phyloP scores from a whole-genome alignment of 345 rosid species.

The Moricandia arvensis region DNA sequence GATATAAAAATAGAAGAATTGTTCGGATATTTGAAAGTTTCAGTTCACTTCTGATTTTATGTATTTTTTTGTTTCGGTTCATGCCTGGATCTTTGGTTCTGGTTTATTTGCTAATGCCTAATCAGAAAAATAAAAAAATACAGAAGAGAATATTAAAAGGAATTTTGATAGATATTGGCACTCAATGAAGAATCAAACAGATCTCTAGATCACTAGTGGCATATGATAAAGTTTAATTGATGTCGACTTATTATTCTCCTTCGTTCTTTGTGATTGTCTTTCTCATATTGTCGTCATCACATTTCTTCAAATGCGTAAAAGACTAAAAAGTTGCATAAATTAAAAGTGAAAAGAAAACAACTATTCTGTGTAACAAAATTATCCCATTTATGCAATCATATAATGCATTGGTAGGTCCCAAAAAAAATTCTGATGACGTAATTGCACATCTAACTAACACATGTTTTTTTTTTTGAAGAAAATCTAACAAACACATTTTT shows the following conservation, averaged over 20 bases:
- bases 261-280: slow-evolving; percentile 35
- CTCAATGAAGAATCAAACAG: neutral
- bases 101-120: no score
- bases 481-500: no score
- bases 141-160: no score
- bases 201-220: slow-evolving; percentile 25
- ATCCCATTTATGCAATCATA: neutral
- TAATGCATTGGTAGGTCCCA: slow-evolving; percentile 7
- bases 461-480: no score
- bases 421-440: neutral
- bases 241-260: slow-evolving; percentile 24
- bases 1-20: no score
- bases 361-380: slow-evolving; percentile 2
- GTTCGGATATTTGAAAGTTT: no score
- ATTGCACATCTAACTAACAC: no score
- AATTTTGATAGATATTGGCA: no score
- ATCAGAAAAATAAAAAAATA: no score
- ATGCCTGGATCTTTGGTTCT: no score
- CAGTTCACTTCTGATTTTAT: no score
- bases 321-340: slow-evolving; percentile 17
- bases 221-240: slow-evolving; percentile 26
- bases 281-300: slow-evolving; percentile 21
- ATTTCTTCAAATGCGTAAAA: slow-evolving; percentile 20
- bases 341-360: slow-evolving; percentile 10
- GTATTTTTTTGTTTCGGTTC: no score